These are phyloP conservation scores for Aspergillus neoniger DNA, from an alignment of 2,329 filamentous ascomycete species.

Conservation along the genomic window DNA sequence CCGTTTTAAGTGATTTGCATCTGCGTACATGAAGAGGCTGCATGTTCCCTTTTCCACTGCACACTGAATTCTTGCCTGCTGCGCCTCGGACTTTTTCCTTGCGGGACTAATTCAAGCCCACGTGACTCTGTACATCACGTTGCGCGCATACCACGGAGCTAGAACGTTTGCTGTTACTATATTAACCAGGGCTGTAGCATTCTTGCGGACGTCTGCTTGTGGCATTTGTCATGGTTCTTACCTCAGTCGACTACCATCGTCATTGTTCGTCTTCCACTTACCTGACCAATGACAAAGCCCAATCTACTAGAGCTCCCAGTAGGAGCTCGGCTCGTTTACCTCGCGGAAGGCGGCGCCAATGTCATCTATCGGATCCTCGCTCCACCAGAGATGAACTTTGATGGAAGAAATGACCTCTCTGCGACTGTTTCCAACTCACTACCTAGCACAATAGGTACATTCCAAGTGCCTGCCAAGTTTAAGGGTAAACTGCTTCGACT, in stretches of 20 bases:
- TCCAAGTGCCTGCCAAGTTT: slow-evolving; percentile 24
- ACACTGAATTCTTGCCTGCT: slow-evolving; percentile 10
- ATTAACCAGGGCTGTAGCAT: slow-evolving; percentile 12
- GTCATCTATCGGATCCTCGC: slow-evolving; percentile 66
- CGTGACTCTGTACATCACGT: slow-evolving; percentile 6
- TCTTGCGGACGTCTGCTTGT: slow-evolving; percentile 7
- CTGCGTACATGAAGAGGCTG: slow-evolving; percentile 12
- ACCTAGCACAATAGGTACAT: slow-evolving; percentile 22
- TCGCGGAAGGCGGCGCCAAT: slow-evolving; percentile 75
- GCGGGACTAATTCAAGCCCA: slow-evolving; percentile 2
- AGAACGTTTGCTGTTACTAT: slow-evolving; percentile 2
- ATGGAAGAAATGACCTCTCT: slow-evolving; percentile 29
- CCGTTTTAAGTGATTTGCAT: slow-evolving; percentile 17
- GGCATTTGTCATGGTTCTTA: slow-evolving; percentile 22
- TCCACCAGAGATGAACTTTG: slow-evolving; percentile 21
- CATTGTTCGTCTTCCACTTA: slow-evolving; percentile 16
- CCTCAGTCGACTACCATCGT: slow-evolving; percentile 9
- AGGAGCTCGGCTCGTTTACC: slow-evolving; percentile 45
- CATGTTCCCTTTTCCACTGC: slow-evolving; percentile 13
- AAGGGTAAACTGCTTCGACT: slow-evolving; percentile 60
- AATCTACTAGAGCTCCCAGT: slow-evolving; percentile 37
- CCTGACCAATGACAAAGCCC: slow-evolving; percentile 36
- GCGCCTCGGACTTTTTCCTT: slow-evolving; percentile 17
- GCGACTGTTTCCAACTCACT: slow-evolving; percentile 13
- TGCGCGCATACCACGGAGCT: slow-evolving; percentile 4